Evolutionary conservation across 345 rosid species (phyloP).

Genomic region (Hibiscus mutabilis): DNA sequence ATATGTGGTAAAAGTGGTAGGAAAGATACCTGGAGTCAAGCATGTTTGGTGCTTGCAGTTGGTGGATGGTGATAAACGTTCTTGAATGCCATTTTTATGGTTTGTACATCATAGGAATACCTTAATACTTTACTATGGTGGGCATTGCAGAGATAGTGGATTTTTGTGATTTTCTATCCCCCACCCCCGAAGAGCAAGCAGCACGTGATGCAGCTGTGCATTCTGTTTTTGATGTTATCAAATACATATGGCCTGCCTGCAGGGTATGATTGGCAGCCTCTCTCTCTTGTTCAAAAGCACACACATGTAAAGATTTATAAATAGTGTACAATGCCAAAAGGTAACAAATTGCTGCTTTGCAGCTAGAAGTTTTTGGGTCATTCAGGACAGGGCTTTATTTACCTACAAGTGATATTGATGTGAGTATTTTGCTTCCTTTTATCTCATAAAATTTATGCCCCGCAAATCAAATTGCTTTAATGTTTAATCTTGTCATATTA

Average conservation of each 20-base stretch:
- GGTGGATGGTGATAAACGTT: not conserved
- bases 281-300: not conserved
- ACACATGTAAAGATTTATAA: not conserved
- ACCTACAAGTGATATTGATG: conserved; percentile 96
- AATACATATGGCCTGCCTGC: conserved; percentile 83
- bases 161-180: conserved; percentile 73
- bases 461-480: not conserved
- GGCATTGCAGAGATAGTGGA: conserved; percentile 68
- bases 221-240: conserved; percentile 58
- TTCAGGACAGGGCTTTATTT: conserved; percentile 82
- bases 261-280: conserved; percentile 30
- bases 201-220: conserved; percentile 53
- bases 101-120: not conserved
- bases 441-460: not conserved
- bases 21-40: not conserved
- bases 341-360: conserved; percentile 8
- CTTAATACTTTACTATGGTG: not conserved
- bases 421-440: conserved; percentile 30
- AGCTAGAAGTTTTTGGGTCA: conserved; percentile 90
- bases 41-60: not conserved
- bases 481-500: not conserved
- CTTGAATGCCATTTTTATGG: not conserved
- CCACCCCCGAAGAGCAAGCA: conserved; percentile 69
- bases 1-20: not conserved
- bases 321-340: not conserved